Evolutionary conservation across 2,329 filamentous ascomycete species (phyloP).

Genomic region (Magnaporthales sp.): DNA sequence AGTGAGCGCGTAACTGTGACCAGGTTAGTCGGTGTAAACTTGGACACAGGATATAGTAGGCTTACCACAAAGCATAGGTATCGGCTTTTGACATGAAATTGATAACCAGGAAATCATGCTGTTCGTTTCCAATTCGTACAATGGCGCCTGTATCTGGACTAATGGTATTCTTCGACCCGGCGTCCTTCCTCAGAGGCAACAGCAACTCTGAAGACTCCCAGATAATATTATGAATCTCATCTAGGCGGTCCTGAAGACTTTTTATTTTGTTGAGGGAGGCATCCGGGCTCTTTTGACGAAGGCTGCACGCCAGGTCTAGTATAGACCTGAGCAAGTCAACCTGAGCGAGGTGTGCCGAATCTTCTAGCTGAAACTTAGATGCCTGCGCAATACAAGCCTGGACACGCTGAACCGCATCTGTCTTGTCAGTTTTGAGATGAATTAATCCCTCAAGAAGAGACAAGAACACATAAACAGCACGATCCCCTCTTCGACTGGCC

Average conservation of each 20-base stretch:
- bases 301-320: constrained; percentile 60
- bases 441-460: constrained; percentile 62
- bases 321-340: constrained; percentile 57
- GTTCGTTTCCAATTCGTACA: constrained; percentile 37
- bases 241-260: constrained; percentile 52
- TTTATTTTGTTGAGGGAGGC: constrained; percentile 51
- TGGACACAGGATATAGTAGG: constrained; percentile 5
- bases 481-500: constrained; percentile 52
- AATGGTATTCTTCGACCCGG: constrained; percentile 38
- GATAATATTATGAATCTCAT: constrained; percentile 37
- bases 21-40: constrained; percentile 6
- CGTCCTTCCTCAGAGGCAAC: constrained; percentile 46
- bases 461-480: constrained; percentile 55
- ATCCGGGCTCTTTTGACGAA: constrained; percentile 53
- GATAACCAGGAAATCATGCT: constrained; percentile 48
- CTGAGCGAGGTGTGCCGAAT: constrained; percentile 54
- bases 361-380: constrained; percentile 60
- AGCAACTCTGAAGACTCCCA: constrained; percentile 43
- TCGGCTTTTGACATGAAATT: constrained; percentile 54
- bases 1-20: constrained; percentile 42
- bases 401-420: constrained; percentile 60
- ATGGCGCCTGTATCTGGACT: constrained; percentile 49
- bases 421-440: constrained; percentile 54
- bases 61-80: constrained; percentile 46
- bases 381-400: constrained; percentile 68